Base-by-base conservation (phyloP, 176 grass and related monocot species). In the Thinopyrum elongatum region DNA sequence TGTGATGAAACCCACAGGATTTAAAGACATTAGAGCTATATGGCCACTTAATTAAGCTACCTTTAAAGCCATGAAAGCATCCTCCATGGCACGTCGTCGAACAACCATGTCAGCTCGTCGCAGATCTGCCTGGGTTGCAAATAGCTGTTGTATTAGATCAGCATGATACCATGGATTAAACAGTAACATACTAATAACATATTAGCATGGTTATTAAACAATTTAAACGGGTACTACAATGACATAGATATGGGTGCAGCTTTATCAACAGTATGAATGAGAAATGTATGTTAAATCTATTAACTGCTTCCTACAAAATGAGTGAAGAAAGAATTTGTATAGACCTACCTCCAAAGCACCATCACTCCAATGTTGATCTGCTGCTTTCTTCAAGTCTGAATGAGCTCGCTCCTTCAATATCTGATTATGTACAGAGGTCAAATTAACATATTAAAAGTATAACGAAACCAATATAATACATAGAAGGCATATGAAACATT, bases 21-120 rank as follows among this genome's bases (percentile, higher is more conserved):
- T 11, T 15, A 8, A 78, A 86, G 57, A 81, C 8, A 72, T 6
- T 6, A 72, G 38, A 61, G 53, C 35, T 78, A 35, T 2, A 82
- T 66, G 31, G 14, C 1, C 21, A 83, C 47, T 55, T 39, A 30
- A 46, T 68, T 29, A 41, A 68, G 70, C 29, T 80, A 98, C 96
- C 96, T 98, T 95, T 84, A 98, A 73, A 84, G 96, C 93, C 96
- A 98, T 98, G 75, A 92, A 92, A 70, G 96, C 91, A 74, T 98
- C 96, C 85, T 98, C 96, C 93, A 95, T 94, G 39, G 96, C 96
- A 82, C 91, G 93, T 10, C 93, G 86, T 91, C 89, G 92, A 81
- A 93, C 86, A 77, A 87, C 90, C 85, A 94, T 82, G 58, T 98
- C 82, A 77, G 93, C 96, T 89, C 96, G 88, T 58, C 92, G 92